Conservation (phyloP, 148 eudicot genomes). For the Hydrangea macrophylla region DNA sequence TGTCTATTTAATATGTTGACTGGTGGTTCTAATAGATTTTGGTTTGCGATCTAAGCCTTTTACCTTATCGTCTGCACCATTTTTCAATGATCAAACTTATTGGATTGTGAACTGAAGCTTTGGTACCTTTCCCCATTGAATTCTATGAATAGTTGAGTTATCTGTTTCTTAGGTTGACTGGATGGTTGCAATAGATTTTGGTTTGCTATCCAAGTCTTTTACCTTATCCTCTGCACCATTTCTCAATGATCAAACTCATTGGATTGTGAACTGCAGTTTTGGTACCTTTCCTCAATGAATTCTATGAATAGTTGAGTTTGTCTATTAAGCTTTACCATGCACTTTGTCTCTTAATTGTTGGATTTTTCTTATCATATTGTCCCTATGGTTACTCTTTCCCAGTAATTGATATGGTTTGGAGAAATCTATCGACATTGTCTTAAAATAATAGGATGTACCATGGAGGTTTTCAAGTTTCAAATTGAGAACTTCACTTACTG, state of each 20-base stretch:
- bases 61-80: too few species aligned
- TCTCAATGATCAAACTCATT: background rate
- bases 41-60: background rate
- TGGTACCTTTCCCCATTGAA: slow-evolving; percentile 1
- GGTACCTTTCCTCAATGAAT: background rate
- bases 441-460: background rate
- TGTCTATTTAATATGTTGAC: background rate
- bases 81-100: background rate
- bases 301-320: background rate
- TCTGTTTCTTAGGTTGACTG: background rate
- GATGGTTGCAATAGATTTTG: background rate
- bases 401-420: background rate
- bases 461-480: background rate
- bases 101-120: background rate
- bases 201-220: background rate
- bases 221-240: too few species aligned
- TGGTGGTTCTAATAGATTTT: background rate
- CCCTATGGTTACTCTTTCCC: background rate
- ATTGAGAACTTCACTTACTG: slow-evolving; percentile 1
- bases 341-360: background rate
- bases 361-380: background rate
- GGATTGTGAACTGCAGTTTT: background rate
- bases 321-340: background rate
- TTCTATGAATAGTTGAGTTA: background rate
- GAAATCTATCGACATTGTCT: background rate